Conservation (phyloP, 345 rosid species). For the Eucalyptus cloeziana region DNA sequence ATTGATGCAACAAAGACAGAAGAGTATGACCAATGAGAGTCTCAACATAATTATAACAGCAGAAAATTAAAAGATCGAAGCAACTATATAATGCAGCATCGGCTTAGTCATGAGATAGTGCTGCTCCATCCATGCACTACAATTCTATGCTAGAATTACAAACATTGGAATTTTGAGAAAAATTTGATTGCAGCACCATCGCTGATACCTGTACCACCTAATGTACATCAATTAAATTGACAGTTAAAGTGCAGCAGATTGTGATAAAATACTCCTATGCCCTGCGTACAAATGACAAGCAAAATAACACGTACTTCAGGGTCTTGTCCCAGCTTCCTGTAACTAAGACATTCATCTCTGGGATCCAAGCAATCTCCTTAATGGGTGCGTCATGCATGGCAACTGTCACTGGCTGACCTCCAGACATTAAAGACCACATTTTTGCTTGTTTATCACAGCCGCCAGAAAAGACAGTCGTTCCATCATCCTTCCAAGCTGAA, state of each 20-base stretch:
- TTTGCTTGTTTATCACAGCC: constrained; percentile 99
- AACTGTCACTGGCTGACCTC: constrained; percentile 81
- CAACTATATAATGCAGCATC: not conserved
- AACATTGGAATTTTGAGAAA: not conserved
- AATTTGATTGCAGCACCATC: not conserved
- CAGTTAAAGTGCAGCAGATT: not conserved
- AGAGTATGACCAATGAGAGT: not conserved
- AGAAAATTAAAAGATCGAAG: not conserved
- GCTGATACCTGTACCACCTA: not conserved
- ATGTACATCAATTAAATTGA: not conserved
- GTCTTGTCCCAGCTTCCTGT: constrained; percentile 97
- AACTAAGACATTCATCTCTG: constrained; percentile 78
- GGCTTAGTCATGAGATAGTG: not conserved
- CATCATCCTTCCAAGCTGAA: constrained; percentile 98
- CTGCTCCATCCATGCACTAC: not conserved
- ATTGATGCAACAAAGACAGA: not conserved
- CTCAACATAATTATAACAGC: not conserved
- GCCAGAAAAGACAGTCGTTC: constrained; percentile 81
- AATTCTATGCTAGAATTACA: not conserved
- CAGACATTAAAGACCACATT: constrained; percentile 91
- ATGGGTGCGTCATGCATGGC: constrained; percentile 95
- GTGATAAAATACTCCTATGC: not conserved
- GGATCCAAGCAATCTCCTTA: constrained; percentile 83
- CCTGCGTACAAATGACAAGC: not conserved
- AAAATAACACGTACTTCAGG: constrained; percentile 37